phyloP scores from a whole-genome alignment of 192 early-diverging fungal genomes.

The Linderina pennispora region DNA sequence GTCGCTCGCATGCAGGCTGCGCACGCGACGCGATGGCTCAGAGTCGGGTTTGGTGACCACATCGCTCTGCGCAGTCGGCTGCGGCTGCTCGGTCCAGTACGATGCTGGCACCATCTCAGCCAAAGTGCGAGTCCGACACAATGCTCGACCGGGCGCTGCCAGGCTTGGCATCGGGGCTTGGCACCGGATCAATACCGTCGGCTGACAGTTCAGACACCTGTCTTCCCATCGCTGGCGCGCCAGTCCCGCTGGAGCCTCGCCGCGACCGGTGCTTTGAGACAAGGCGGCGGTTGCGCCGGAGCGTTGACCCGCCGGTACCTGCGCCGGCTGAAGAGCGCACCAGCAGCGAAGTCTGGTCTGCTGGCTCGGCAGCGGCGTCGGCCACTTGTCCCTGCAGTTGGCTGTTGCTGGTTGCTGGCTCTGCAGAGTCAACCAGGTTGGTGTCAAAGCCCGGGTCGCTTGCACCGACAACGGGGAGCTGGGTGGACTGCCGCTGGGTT shows the following conservation, averaged over 20 bases:
- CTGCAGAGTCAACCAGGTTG: conserved; percentile 14
- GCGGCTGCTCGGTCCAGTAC: background rate
- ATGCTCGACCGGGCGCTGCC: background rate
- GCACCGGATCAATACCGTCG: too few species aligned
- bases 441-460: too few species aligned
- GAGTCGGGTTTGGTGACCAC: background rate
- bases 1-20: background rate
- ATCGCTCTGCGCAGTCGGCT: background rate
- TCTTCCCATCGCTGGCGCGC: too few species aligned
- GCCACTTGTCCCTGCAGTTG: too few species aligned
- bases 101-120: background rate
- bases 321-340: too few species aligned
- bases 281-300: conserved; percentile 35
- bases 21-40: background rate
- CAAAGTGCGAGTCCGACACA: background rate
- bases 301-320: conserved; percentile 11
- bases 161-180: too few species aligned
- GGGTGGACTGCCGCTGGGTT: too few species aligned
- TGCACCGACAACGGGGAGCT: too few species aligned
- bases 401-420: too few species aligned
- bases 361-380: background rate
- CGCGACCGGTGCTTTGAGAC: conserved; percentile 13
- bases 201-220: too few species aligned
- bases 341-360: too few species aligned
- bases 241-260: conserved; percentile 1